Conservation (phyloP, 2,329 filamentous ascomycete species). For the Onygenales sp. region DNA sequence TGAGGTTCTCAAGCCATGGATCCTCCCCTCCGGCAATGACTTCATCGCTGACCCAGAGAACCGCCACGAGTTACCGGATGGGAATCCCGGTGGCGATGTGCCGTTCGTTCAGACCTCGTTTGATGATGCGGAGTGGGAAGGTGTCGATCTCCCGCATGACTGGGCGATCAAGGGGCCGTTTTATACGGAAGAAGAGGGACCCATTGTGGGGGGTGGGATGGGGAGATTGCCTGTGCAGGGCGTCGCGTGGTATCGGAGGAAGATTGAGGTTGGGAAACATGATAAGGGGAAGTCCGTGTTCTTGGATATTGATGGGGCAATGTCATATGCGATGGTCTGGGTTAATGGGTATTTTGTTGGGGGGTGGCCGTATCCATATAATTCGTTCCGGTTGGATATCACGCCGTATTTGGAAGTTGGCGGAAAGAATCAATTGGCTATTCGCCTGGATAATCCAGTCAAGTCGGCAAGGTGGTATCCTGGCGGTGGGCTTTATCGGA, state of each 20-base stretch:
- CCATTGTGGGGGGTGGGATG: conserved; percentile 31
- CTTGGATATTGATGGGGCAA: conserved; percentile 43
- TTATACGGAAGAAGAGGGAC: conserved; percentile 21
- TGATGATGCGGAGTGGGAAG: conserved; percentile 35
- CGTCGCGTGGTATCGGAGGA: conserved; percentile 45
- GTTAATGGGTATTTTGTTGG: conserved; percentile 42
- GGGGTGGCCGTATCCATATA: conserved; percentile 45
- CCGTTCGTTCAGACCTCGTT: conserved; percentile 25
- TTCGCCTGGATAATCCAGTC: conserved; percentile 42
- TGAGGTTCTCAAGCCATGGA: conserved; percentile 31
- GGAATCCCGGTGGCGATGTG: conserved; percentile 21
- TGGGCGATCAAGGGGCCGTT: conserved; percentile 43
- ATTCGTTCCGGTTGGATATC: conserved; percentile 43
- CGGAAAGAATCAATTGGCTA: conserved; percentile 36
- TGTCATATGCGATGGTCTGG: conserved; percentile 46
- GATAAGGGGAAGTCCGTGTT: conserved; percentile 33
- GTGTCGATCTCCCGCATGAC: conserved; percentile 38
- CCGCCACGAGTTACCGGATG: conserved; percentile 23
- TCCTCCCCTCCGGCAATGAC: conserved; percentile 33
- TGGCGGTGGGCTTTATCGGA: conserved; percentile 45
- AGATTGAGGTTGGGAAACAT: conserved; percentile 20
- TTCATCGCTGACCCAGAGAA: conserved; percentile 25
- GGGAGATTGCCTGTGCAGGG: conserved; percentile 43
- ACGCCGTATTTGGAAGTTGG: conserved; percentile 33
- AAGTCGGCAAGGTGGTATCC: conserved; percentile 47